A percentile compares a stretch with the other conserved stretches of the same genome.
Evolutionary conservation across 2,329 filamentous ascomycete species (phyloP).

Genomic region (Penicillium frequentans): DNA sequence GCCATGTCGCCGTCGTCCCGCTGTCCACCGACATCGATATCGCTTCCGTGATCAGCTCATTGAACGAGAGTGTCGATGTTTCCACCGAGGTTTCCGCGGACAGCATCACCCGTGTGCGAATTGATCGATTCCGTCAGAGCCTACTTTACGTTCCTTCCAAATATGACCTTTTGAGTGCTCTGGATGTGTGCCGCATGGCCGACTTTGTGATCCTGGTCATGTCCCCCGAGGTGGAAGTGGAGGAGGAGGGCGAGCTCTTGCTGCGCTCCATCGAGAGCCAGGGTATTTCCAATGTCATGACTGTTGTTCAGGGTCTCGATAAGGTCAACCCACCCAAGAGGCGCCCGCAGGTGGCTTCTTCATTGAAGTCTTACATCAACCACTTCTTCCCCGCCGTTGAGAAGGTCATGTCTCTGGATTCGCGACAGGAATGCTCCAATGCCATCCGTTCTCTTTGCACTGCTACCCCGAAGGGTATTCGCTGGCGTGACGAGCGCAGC

Average conservation of each 20-base stretch:
- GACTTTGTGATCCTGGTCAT: conserved; percentile 90
- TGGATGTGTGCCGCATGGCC: conserved; percentile 84
- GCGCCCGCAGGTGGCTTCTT: conserved; percentile 71
- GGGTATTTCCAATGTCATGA: conserved; percentile 89
- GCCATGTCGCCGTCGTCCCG: conserved; percentile 84
- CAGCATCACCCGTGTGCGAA: conserved; percentile 62
- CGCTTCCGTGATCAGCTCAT: conserved; percentile 62
- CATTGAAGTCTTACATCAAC: conserved; percentile 86
- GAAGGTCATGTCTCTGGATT: conserved; percentile 86
- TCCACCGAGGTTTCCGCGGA: conserved; percentile 62
- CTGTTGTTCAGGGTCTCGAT: conserved; percentile 77
- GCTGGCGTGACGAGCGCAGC: conserved; percentile 91
- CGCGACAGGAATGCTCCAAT: conserved; percentile 85
- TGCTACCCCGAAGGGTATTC: conserved; percentile 87
- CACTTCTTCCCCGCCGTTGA: conserved; percentile 94
- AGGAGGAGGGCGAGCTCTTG: conserved; percentile 79
- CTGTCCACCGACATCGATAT: conserved; percentile 73
- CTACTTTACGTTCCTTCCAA: conserved; percentile 78
- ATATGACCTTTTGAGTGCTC: conserved; percentile 70
- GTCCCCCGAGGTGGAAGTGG: conserved; percentile 73
- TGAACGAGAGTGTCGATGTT: conserved; percentile 81
- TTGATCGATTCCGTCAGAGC: conserved; percentile 94
- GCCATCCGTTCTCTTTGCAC: conserved; percentile 88
- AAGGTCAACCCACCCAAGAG: conserved; percentile 77
- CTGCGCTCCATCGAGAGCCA: conserved; percentile 87